These are phyloP conservation scores for Phytophthora hybrid DNA, from an alignment of 352 stramenopile species.

Conservation along the genomic window DNA sequence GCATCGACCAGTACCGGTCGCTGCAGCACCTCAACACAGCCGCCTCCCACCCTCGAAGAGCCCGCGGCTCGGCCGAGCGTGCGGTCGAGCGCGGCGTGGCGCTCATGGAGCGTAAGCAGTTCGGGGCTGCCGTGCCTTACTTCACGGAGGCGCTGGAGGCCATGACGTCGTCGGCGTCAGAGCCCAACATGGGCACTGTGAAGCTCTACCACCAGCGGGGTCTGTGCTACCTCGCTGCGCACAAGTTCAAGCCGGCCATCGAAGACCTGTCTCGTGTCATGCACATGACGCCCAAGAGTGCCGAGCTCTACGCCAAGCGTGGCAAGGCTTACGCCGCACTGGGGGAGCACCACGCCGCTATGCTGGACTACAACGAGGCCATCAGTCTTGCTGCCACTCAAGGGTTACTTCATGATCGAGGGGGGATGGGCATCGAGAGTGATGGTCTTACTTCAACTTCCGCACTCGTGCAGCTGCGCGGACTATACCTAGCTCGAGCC, in stretches of 20 bases:
- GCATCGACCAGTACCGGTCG: constrained; percentile 74
- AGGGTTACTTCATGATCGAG: constrained; percentile 42
- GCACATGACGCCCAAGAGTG: constrained; percentile 68
- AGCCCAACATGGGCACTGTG: constrained; percentile 34
- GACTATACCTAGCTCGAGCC: constrained; percentile 59
- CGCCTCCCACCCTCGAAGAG: constrained; percentile 16
- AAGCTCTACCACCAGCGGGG: constrained; percentile 75
- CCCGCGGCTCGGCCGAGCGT: constrained; percentile 17
- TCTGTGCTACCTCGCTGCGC: constrained; percentile 59
- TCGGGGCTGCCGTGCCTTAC: constrained; percentile 58
- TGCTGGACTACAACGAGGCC: constrained; percentile 74
- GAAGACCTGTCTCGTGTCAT: constrained; percentile 82
- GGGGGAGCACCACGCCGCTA: constrained; percentile 55
- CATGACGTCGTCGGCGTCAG: constrained; percentile 17
- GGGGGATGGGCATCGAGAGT: constrained; percentile 15
- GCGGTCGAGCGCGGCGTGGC: constrained; percentile 47
- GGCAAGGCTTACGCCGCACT: constrained; percentile 69
- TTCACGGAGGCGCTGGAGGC: constrained; percentile 62
- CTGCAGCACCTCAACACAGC: constrained; percentile 48
- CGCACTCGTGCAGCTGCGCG: constrained; percentile 49
- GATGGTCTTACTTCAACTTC: constrained; percentile 34
- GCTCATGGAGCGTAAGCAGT: constrained; percentile 70
- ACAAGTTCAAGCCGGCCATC: constrained; percentile 69
- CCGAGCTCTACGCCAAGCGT: constrained; percentile 73
- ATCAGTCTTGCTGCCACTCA: constrained; percentile 58